Evolutionary conservation across 768 basidiomycete species (phyloP).

Genomic region (Kwoniella newhampshirensis): DNA sequence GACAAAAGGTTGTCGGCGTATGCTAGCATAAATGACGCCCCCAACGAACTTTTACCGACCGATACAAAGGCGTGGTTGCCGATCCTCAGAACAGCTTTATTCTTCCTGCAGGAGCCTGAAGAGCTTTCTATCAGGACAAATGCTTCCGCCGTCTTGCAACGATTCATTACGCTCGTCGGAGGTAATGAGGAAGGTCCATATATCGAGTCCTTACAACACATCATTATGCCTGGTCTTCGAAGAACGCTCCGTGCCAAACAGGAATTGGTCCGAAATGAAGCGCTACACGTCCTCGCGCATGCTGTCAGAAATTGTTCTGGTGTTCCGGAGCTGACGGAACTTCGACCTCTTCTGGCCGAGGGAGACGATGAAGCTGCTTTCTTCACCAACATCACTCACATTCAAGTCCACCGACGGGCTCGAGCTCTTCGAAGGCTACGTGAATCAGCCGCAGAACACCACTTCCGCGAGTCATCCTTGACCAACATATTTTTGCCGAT

Average conservation of each 20-base stretch:
- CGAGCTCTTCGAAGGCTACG: constrained; percentile 81
- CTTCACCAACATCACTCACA: constrained; percentile 92
- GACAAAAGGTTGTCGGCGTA: constrained; percentile 78
- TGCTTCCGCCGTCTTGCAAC: constrained; percentile 71
- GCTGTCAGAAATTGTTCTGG: constrained; percentile 67
- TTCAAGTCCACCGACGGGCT: constrained; percentile 85
- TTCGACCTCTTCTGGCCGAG: constrained; percentile 74
- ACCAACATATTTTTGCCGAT: constrained; percentile 83
- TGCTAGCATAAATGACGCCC: constrained; percentile 66
- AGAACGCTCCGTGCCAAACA: constrained; percentile 73
- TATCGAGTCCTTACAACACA: constrained; percentile 58
- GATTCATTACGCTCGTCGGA: constrained; percentile 65
- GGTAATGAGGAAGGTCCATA: constrained; percentile 50
- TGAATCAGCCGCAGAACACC: constrained; percentile 69
- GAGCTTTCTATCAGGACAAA: constrained; percentile 84
- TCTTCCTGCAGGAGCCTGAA: constrained; percentile 82
- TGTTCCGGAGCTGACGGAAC: constrained; percentile 68
- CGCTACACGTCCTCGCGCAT: constrained; percentile 73
- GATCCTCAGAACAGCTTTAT: constrained; percentile 75
- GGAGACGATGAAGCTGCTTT: constrained; percentile 95
- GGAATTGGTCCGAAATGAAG: constrained; percentile 83
- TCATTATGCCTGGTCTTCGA: constrained; percentile 75
- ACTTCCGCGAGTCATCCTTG: constrained; percentile 68
- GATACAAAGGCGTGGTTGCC: constrained; percentile 70
- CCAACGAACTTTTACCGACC: constrained; percentile 53